A percentile compares a stretch with the other conserved stretches of the same genome.
Conservation (phyloP, 2,329 filamentous ascomycete species). For the Monilinia aucupariae region DNA sequence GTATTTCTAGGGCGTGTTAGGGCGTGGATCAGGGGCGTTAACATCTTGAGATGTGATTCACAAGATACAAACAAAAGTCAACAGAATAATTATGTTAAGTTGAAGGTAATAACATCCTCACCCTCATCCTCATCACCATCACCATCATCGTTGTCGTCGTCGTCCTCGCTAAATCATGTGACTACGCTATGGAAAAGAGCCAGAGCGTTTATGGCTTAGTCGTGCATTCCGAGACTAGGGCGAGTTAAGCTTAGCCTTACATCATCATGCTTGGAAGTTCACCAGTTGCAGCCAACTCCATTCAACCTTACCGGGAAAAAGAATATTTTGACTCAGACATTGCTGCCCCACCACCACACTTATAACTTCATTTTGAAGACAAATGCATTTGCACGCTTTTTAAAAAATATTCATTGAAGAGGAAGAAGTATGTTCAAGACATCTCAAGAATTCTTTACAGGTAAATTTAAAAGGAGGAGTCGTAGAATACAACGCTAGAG, state of each 20-base stretch:
- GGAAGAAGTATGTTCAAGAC: constrained; percentile 29
- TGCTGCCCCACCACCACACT: constrained; percentile 5
- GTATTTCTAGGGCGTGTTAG: too few species aligned
- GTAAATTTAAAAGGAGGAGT: constrained; percentile 31
- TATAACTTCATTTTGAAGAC: not conserved
- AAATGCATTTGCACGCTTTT: constrained; percentile 7
- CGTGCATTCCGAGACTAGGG: too few species aligned
- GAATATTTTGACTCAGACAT: constrained; percentile 11
- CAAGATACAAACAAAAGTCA: too few species aligned
- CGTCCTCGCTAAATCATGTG: not conserved
- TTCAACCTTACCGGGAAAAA: not conserved
- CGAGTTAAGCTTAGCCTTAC: not conserved
- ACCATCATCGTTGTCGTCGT: not conserved
- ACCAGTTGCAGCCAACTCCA: too few species aligned
- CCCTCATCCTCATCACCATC: too few species aligned
- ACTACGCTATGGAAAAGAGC: not conserved
- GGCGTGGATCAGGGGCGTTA: too few species aligned
- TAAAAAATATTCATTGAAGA: not conserved
- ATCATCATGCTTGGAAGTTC: not conserved
- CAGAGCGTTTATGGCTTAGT: not conserved
- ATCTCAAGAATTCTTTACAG: constrained; percentile 18
- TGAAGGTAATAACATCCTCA: too few species aligned
- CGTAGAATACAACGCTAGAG: constrained; percentile 29
- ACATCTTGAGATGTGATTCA: too few species aligned
- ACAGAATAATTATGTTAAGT: too few species aligned